Evolutionary conservation across 176 grass and related monocot species (phyloP), one percentile per base, ranked within the genome.

Genomic region (Carex parvula): DNA sequence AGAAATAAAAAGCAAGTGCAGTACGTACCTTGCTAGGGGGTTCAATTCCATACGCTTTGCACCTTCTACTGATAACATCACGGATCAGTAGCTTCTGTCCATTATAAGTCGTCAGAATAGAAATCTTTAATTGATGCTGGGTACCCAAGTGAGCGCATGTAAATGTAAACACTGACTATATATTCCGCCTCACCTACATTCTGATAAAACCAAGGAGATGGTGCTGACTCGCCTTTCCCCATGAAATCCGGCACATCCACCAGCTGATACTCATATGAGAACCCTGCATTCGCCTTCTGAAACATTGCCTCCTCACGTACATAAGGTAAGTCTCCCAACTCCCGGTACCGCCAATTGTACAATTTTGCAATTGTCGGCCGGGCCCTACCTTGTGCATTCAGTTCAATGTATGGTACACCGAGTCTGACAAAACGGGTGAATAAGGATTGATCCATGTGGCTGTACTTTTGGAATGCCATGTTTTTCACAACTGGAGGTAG

Each of bases 201-300:
- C 86, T 99, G 96, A 84, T 99, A 99, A 57, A 99, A 99, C 93
- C 93, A 99, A 35, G 93, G 96, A 87, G 96, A 99, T 21, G 96
- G 96, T 53, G 93, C 93, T 80, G 86, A 85, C 72, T 99, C 96
- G 64, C 96, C 96, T 90, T 80, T 91, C 30, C 91, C 96, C 70
- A 73, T 87, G 77, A 90, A 95, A 94, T 99, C 93, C 55, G 91
- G 91, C 77, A 99, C 96, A 93, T 99, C 91, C 87, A 99, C 86
- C 63, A 99, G 82, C 72, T 99, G 96, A 89, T 99, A 99, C 67
- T 99, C 93, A 14, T 90, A 99, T 80, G 89, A 93, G 81, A 99
- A 95, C 50, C 96, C 96, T 60, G 96, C 88, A 79, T 99, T 99
- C 48, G 96, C 93, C 88, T 92, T 95, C 62, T 93, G 93, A 80